Base-by-base conservation (phyloP, 2,329 filamentous ascomycete genomes). In the Penicillium sp. region DNA sequence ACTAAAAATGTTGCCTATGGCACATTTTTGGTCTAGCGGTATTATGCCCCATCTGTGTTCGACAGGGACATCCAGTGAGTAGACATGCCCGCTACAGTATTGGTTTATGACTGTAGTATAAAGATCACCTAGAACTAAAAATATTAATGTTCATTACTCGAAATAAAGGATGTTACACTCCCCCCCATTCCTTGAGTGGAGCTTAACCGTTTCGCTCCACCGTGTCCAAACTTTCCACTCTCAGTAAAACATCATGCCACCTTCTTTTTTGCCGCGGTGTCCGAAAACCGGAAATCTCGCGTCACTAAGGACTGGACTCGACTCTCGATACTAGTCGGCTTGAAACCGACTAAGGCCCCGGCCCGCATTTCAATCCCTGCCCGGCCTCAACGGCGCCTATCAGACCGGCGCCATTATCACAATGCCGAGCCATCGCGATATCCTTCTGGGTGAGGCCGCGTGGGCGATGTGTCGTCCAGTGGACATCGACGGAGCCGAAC, bases 391-490 rank as follows among this genome's bases (percentile, higher is more conserved):
- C 75, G 1, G 71, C 68, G 6, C 75, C 75, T 60, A 78, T 75
- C 58, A 74, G 50, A 24, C 62, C 66, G 33, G 76, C 77, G 30
- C 75, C 72, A 51, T 75, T 66, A 55, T 79, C 77, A 58, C 77
- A 79, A 56, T 74, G 73, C 51, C 67, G 70, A 4, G 77, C 77
- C 73, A 79, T 74, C 3, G 65, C 63, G 33, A 74, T 66, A 60
- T 79, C 77, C 61, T 78, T 78, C 30, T 70, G 61, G 10, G 76
- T 75, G 26, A 79, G 70, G 26, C 77, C 77, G n/a, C 72, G 75
- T 7, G 77, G 77, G 22, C 67, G 65, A 68, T 79, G 77, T 45
- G 77, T 79, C 17, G 77, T 78, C 77, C 77, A 79, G 68, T 77
- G 72, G 57, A 78, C 68, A 62, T 76, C 72, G 40, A 78, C 75